Base-by-base conservation (phyloP, 176 grass and related monocot genomes). In the Echinochloa phyllopogon region DNA sequence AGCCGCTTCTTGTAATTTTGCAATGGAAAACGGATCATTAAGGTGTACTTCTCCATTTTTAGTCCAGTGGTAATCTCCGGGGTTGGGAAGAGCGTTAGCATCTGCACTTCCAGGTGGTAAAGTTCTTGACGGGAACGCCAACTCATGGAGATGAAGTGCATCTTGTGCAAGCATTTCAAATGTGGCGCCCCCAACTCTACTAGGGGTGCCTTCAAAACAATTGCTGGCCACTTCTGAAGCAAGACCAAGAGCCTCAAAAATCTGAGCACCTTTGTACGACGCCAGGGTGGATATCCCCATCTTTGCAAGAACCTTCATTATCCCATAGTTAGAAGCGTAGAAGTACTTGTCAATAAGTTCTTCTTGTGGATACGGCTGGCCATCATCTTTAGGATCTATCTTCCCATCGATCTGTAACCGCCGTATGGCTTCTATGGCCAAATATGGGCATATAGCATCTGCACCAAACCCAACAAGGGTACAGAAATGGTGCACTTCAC, bases 261-360 rank as follows among this genome's bases (percentile, higher is more conserved):
- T 94, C 76, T 94, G 92, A n/a, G 92, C 92, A 8, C 92, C 92
- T 84, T 90, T 94, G 61, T 94, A 94, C 2, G 92, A 94, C n/a
- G 92, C 92, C 23, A 94, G 75, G 24, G 92, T 94, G 27, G 92
- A 94, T 76, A 94, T 91, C 49, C 92, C 92, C 92, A 94, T 94
- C 75, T 94, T 94, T 36, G 92, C 88, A 62, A 94, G 67, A 86
- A 94, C 92, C 78, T 94, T 94, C 88, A 94, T 90, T 63, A 94
- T 77, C 65, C 92, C 92, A 83, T 91, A 83, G 47, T 83, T 91
- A 23, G 81, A 90, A 59, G 91, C 87, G 23, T 82, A 27, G 25
- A 93, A 93, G 65, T 93, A 93, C 23, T 78, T 87, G 13, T 74
- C 45, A 12, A 85, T 61, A 63, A 93, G 82, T 55, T 88, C 58